Percentiles rank a stretch among this genome's conserved stretches.
Conservation (phyloP, 2,329 filamentous ascomycete genomes). For the Alternaria viburni region DNA sequence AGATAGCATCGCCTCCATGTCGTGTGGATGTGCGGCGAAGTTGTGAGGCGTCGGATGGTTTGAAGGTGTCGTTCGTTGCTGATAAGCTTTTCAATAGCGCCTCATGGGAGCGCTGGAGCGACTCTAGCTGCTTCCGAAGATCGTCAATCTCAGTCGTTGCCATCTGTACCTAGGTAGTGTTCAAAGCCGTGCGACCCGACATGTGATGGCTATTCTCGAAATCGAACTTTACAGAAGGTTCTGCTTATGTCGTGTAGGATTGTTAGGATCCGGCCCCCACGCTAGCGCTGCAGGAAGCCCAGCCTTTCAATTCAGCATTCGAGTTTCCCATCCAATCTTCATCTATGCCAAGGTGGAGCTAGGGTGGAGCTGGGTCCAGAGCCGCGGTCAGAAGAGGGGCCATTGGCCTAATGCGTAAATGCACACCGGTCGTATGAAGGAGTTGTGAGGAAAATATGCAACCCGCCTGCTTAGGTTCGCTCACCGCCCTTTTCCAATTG, state of each 20-base stretch:
- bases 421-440: slow-evolving; percentile 2
- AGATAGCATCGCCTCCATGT: slow-evolving; percentile 32
- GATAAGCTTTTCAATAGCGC: slow-evolving; percentile 37
- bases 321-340: slow-evolving; percentile 21
- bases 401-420: slow-evolving; percentile 2
- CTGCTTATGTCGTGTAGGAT: slow-evolving; percentile 9
- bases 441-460: slow-evolving; percentile 11
- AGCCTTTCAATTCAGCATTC: slow-evolving; percentile 20
- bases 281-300: slow-evolving; percentile 24
- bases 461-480: slow-evolving; percentile 2
- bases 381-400: slow-evolving; percentile 2
- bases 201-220: neutral
- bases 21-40: slow-evolving; percentile 30
- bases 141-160: slow-evolving; percentile 37
- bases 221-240: neutral
- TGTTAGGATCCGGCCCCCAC: slow-evolving; percentile 19
- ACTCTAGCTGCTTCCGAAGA: slow-evolving; percentile 41
- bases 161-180: slow-evolving; percentile 32
- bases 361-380: slow-evolving; percentile 9
- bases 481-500: slow-evolving; percentile 33
- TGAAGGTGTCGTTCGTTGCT: slow-evolving; percentile 35
- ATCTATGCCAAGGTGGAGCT: slow-evolving; percentile 22
- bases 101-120: slow-evolving; percentile 43
- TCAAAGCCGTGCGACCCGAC: neutral
- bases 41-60: slow-evolving; percentile 28